Conservation (phyloP, 805 yeast species). For the Saccharomycopsis selenospora region DNA sequence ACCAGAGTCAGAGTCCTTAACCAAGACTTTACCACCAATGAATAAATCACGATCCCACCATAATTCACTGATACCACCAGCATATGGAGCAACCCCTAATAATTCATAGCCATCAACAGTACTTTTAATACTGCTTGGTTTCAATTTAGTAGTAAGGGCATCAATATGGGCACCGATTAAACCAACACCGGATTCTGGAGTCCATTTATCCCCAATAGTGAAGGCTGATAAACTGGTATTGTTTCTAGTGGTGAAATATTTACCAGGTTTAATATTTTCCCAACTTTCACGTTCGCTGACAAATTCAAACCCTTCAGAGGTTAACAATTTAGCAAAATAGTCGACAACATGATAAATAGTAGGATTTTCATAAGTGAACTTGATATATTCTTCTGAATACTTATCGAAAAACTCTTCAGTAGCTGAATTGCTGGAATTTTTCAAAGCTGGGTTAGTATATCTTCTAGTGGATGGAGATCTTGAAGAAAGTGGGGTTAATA, state of each 20-base stretch:
- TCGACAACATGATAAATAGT: constrained; percentile 69
- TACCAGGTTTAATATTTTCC: constrained; percentile 42
- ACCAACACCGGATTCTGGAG: constrained; percentile 58
- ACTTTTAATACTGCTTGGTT: constrained; percentile 59
- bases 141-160: constrained; percentile 58
- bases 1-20: constrained; percentile 26
- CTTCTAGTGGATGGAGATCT: constrained; percentile 3
- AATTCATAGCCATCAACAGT: constrained; percentile 67
- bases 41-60: constrained; percentile 90
- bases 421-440: neutral
- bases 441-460: neutral
- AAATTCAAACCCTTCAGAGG: constrained; percentile 54
- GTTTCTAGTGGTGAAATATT: constrained; percentile 61
- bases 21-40: constrained; percentile 67
- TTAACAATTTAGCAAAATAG: constrained; percentile 41
- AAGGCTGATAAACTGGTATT: constrained; percentile 67
- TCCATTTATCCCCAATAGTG: constrained; percentile 59
- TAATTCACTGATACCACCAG: constrained; percentile 55
- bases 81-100: constrained; percentile 78
- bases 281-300: constrained; percentile 57
- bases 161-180: constrained; percentile 72
- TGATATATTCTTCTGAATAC: constrained; percentile 47
- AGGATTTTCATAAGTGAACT: constrained; percentile 66
- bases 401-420: constrained; percentile 25
- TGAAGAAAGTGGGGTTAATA: neutral